A percentile compares a stretch with the other conserved stretches of the same genome.
Conservation (phyloP, 495 filamentous ascomycete species). For the Copromyces sp. region DNA sequence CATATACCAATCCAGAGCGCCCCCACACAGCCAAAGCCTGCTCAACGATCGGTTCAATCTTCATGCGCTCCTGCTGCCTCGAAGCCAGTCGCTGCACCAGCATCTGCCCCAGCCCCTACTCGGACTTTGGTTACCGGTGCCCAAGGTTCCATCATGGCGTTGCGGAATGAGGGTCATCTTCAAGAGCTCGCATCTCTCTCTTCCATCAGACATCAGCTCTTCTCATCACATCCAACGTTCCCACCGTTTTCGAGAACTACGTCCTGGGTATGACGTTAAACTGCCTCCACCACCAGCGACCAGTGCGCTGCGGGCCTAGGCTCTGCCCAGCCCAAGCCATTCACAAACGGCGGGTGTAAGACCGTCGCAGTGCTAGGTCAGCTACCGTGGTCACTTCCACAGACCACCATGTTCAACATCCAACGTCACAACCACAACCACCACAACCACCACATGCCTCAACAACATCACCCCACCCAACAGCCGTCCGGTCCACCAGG, state of each 20-base stretch:
- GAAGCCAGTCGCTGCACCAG: slow-evolving; percentile 29
- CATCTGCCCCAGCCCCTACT: slow-evolving; percentile 24
- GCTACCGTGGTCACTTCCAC: not conserved
- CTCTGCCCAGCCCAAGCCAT: not conserved
- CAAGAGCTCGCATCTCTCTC: not conserved
- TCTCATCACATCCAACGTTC: not conserved
- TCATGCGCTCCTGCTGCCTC: not conserved
- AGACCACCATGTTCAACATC: not conserved
- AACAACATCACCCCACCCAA: not conserved
- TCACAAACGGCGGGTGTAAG: not conserved
- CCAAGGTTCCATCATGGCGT: no score
- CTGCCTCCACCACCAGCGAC: not conserved
- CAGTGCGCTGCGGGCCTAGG: not conserved
- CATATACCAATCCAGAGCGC: not conserved
- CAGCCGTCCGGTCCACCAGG: not conserved
- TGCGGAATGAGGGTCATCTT: not conserved
- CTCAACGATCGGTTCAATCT: not conserved
- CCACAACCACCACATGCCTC: not conserved
- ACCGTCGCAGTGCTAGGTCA: not conserved
- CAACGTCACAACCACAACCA: not conserved
- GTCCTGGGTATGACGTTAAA: not conserved
- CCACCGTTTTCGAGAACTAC: not conserved
- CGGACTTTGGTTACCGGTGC: slow-evolving; percentile 12
- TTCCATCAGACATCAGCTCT: not conserved
- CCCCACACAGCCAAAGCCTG: not conserved